Percentiles rank a stretch among this genome's conserved stretches.
Conservation (phyloP, 768 basidiomycete species). For the Imleria badia region DNA sequence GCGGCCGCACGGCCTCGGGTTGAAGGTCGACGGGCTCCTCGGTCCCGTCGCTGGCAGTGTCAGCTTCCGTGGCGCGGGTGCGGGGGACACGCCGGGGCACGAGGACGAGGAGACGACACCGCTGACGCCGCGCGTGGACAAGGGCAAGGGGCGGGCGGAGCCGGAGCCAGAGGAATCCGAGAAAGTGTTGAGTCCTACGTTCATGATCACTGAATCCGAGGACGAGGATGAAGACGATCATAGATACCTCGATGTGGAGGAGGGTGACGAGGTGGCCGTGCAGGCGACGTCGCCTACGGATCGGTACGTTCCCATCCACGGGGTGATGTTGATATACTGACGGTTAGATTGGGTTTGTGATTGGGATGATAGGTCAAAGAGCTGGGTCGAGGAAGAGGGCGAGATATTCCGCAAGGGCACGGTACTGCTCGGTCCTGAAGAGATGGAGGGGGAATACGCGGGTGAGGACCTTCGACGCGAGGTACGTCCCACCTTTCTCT, state of each 20-base stretch:
- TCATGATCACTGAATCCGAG: conserved; percentile 52
- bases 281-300: conserved; percentile 39
- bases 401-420: conserved; percentile 94
- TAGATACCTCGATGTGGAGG: conserved; percentile 35
- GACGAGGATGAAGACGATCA: conserved; percentile 47
- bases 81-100: background rate
- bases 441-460: conserved; percentile 87
- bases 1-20: conserved; percentile 45
- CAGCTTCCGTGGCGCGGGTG: conserved; percentile 4
- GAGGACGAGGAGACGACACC: conserved; percentile 33
- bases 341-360: too few relatives aligned
- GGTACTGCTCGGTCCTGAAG: conserved; percentile 74
- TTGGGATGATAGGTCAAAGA: conserved; percentile 72
- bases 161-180: conserved; percentile 67
- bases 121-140: conserved; percentile 67
- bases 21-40: conserved; percentile 34
- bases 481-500: conserved; percentile 36
- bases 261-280: conserved; percentile 29
- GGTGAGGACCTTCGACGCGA: conserved; percentile 87
- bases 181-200: conserved; percentile 70
- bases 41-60: conserved; percentile 34
- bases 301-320: conserved; percentile 45
- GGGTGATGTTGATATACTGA: too few relatives aligned
- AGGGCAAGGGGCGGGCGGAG: conserved; percentile 74
- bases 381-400: conserved; percentile 91